Base-by-base conservation (phyloP, 768 basidiomycete genomes). In the Rhizopogon sp. region DNA sequence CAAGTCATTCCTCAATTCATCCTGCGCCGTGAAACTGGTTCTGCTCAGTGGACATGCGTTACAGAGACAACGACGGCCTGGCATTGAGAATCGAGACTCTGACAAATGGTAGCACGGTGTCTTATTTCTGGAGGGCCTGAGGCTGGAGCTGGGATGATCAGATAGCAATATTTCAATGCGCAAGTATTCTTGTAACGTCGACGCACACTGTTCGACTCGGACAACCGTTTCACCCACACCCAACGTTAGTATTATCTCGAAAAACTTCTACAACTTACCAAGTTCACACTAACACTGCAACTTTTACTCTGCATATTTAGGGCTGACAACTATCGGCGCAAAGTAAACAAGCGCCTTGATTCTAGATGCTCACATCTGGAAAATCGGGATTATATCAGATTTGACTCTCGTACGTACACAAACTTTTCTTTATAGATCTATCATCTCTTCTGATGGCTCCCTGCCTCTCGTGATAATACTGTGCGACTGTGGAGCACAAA, bases 81-180 rank as follows among this genome's bases (percentile, higher is more conserved):
- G 39, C 49, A 25, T 43, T 65, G 37, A 44, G 47, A 17, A 58
- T 45, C 60, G 59, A 10, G 66, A 69, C 53, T 52, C 65, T 10
- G 49, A 59, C 39, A 57, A 54, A 31, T 40, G 35, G 11, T 52
- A 51, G 29, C 59, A 52, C 2, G 55, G 62, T 39, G 57, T 65
- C 29, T 68, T 64, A 67, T 68, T 68, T 37, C 25, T 25, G 25
- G 25, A 25, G 25, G 25, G 25, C 25, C 25, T 25, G 25, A 25
- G 25, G 67, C 68, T 2, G 68, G 67, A 31, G 67, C 66, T 8
- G 64, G 63, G 3, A 70, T 67, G 3, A 46, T 63, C 9, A 22
- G 63, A 62, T 39, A 63, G 64, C 53, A 62, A 22, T 70, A 70
- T 53, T 68, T 70, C 58, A 66, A 67, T 28, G 49, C 59, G 5